Evolutionary conservation across 352 stramenopile species (phyloP).

Genomic region (Phytophthora hybrid): DNA sequence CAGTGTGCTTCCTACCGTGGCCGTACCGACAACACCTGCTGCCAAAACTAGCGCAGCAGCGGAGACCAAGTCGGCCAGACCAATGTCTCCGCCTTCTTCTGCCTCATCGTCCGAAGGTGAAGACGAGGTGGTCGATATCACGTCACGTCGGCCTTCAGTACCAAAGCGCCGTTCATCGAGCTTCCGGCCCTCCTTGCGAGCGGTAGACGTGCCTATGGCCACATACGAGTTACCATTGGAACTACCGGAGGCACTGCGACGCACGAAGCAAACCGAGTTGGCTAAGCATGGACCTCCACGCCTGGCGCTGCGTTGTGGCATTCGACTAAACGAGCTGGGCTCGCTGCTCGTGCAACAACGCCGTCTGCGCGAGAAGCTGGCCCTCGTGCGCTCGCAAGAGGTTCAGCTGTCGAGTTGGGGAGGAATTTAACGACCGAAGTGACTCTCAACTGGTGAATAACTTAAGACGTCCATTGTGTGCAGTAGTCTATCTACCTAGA

Average conservation of each 20-base stretch:
- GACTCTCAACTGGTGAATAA: slow-evolving; percentile 37
- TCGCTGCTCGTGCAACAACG: slow-evolving; percentile 53
- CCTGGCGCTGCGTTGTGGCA: slow-evolving; percentile 61
- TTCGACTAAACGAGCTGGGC: slow-evolving; percentile 58
- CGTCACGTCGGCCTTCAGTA: slow-evolving; percentile 1
- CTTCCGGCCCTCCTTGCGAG: slow-evolving; percentile 1
- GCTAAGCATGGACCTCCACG: slow-evolving; percentile 59
- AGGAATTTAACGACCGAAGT: background rate
- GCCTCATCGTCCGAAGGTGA: slow-evolving; percentile 27
- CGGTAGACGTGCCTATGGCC: slow-evolving; percentile 51
- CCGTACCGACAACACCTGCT: slow-evolving; percentile 4
- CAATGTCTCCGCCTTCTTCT: slow-evolving; percentile 4
- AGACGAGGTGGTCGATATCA: slow-evolving; percentile 9
- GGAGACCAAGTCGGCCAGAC: slow-evolving; percentile 11
- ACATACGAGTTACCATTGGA: slow-evolving; percentile 76
- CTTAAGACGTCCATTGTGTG: slow-evolving; percentile 45
- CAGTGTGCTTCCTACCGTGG: background rate
- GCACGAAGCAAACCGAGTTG: slow-evolving; percentile 51
- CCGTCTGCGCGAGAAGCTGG: slow-evolving; percentile 46
- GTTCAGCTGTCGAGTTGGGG: slow-evolving; percentile 63
- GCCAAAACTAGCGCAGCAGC: background rate
- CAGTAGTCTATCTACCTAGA: slow-evolving; percentile 28
- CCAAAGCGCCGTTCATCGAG: slow-evolving; percentile 17
- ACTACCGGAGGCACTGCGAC: slow-evolving; percentile 55
- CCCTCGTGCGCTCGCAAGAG: slow-evolving; percentile 50